phyloP scores from a whole-genome alignment of 176 grass and related monocot species.

The Echinochloa phyllopogon region DNA sequence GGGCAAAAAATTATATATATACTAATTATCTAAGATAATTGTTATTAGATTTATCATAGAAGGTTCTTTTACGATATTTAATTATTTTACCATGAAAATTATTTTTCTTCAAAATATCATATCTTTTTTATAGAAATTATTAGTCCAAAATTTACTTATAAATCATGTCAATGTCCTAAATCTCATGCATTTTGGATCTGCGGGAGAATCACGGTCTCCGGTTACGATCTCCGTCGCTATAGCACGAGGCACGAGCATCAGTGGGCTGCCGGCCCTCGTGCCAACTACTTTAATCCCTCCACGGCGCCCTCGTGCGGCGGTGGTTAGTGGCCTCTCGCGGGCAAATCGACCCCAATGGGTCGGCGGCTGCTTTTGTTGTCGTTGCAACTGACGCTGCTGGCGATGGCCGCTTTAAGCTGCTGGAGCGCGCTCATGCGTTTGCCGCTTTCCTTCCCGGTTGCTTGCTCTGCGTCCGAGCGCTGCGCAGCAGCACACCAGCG shows the following conservation, averaged over 20 bases:
- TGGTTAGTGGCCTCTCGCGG: not conserved
- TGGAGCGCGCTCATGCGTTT: conserved; percentile 1
- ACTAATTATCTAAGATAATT: no score
- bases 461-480: conserved; percentile 13
- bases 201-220: not conserved
- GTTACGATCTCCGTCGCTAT: conserved; percentile 32
- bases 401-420: not conserved
- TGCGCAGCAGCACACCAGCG: not conserved
- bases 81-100: no score
- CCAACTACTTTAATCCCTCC: conserved; percentile 32
- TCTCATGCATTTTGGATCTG: no score
- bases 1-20: no score
- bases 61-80: no score
- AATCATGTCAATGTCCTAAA: no score
- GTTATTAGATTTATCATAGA: no score
- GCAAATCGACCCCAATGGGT: not conserved
- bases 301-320: conserved; percentile 19
- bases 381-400: not conserved
- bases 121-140: no score
- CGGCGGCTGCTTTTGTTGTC: conserved; percentile 25
- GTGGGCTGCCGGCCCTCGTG: conserved; percentile 29
- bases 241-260: conserved; percentile 37
- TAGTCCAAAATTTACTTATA: no score
- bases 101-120: no score
- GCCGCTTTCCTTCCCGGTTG: not conserved